Percentiles rank a stretch among this genome's conserved stretches.
Evolutionary conservation across 164 flowering plant species (phyloP).

Genomic region (Vitis vinifera): DNA sequence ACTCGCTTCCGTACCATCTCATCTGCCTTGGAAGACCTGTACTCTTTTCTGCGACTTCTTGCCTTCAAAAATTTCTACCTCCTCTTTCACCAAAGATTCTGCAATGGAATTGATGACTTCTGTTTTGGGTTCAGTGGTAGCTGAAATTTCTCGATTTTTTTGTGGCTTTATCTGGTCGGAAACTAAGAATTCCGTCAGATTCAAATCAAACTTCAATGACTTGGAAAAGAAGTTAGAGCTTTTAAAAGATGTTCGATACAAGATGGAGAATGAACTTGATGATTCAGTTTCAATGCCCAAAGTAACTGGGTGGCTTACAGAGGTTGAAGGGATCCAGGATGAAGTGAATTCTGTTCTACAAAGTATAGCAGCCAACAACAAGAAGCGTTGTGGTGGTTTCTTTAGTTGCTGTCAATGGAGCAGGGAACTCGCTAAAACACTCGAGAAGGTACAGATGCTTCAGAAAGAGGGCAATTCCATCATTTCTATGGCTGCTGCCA

Average conservation of each 20-base stretch:
- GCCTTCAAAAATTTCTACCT: neutral
- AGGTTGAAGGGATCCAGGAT: neutral
- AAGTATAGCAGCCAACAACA: neutral
- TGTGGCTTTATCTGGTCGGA: neutral
- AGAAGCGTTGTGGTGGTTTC: neutral
- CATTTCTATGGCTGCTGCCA: neutral
- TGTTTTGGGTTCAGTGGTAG: neutral
- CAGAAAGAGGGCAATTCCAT: neutral
- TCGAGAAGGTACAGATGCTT: neutral
- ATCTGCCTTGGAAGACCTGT: too few relatives aligned
- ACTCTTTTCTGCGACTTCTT: neutral
- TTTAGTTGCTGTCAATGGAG: neutral
- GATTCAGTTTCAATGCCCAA: neutral
- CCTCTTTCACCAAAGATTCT: neutral
- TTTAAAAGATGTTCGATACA: neutral
- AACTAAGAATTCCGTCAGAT: neutral
- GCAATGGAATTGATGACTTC: slow-evolving; percentile 2
- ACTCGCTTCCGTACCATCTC: too few relatives aligned
- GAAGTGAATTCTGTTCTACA: neutral
- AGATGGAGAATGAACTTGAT: neutral
- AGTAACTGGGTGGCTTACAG: neutral
- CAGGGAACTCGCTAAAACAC: neutral
- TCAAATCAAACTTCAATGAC: neutral
- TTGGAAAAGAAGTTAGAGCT: neutral
- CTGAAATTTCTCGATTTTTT: neutral